Evolutionary conservation across 164 flowering plant species (phyloP), one percentile per base, ranked within the genome.

Genomic region (Paratinospora sagittata): DNA sequence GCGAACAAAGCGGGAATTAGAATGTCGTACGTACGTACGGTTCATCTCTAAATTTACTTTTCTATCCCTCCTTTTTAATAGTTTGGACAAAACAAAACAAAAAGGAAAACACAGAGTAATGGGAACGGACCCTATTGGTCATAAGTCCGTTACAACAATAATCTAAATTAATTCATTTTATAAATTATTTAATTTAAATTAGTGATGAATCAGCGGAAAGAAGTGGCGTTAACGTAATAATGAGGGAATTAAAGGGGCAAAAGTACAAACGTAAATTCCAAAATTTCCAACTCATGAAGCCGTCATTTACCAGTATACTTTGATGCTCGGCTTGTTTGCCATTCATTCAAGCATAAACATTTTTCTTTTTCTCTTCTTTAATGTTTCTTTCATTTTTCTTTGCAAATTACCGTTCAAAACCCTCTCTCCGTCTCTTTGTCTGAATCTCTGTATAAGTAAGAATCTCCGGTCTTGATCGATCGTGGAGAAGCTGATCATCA

Each of bases 151-250:
- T n/a, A n/a, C n/a, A n/a, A n/a, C n/a, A n/a, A n/a, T n/a, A n/a
- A n/a, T n/a, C n/a, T n/a, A n/a, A n/a, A n/a, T n/a, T n/a, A n/a
- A n/a, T n/a, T n/a, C n/a, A n/a, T n/a, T 36, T 36, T 36, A 36
- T 36, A 36, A 36, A 8, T 36, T 8, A 36, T 36, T 36, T 36
- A 36, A 36, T 36, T 49, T 49, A 49, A 4, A 49, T 36, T 2
- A 49, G 6, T 47, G 52, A 47, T 13, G 57, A 49, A 49, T 49
- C 57, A 8, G 12, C 17, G 57, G 3, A 49, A 49, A 52, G 58
- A 6, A 52, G 58, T 52, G 58, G 58, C 21, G 58, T 60, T 26
- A 60, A 60, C 27, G 63, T 60, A 60, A 60, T 60, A 23, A 60
- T 9, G 63, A 60, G 63, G 9, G 14, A 26, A 60, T 26, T 60